Evolutionary conservation across 176 grass and related monocot species (phyloP).

Genomic region (Rhynchospora tenuis): DNA sequence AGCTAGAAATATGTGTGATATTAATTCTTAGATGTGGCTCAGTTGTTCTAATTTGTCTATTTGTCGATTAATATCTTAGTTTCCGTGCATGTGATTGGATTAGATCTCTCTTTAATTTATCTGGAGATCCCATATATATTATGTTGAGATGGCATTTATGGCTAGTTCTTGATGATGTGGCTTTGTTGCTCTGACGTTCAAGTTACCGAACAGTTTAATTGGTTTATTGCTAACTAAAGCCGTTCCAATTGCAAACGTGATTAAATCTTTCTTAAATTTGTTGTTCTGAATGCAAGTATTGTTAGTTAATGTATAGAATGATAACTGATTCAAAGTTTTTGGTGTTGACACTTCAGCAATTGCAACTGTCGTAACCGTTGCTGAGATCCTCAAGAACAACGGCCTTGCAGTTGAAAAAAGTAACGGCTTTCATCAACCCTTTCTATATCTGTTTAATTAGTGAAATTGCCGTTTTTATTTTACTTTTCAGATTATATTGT

Average conservation of each 20-base stretch:
- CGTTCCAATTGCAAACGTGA: background rate
- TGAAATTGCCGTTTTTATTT: background rate
- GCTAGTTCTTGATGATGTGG: background rate
- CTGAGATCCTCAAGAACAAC: constrained; percentile 93
- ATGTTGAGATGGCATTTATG: background rate
- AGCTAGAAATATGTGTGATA: background rate
- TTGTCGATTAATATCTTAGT: background rate
- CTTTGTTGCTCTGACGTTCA: background rate
- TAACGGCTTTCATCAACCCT: constrained; percentile 25
- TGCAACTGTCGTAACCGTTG: constrained; percentile 76
- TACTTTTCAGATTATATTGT: background rate
- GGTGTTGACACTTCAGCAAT: constrained; percentile 55
- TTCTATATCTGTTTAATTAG: background rate
- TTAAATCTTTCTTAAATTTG: too few species aligned
- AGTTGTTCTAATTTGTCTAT: background rate
- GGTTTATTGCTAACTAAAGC: background rate
- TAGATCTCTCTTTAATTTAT: background rate
- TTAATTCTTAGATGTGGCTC: background rate
- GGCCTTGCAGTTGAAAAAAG: constrained; percentile 87
- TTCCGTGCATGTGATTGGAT: background rate
- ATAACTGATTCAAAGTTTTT: constrained; percentile 1
- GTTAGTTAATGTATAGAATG: background rate
- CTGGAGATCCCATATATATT: background rate
- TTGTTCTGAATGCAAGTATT: background rate
- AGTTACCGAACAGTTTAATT: background rate